A percentile compares a stretch with the other conserved stretches of the same genome.
phyloP scores from a whole-genome alignment of 108 stramenopile genomes.

The Fragilariopsis cylindrus region DNA sequence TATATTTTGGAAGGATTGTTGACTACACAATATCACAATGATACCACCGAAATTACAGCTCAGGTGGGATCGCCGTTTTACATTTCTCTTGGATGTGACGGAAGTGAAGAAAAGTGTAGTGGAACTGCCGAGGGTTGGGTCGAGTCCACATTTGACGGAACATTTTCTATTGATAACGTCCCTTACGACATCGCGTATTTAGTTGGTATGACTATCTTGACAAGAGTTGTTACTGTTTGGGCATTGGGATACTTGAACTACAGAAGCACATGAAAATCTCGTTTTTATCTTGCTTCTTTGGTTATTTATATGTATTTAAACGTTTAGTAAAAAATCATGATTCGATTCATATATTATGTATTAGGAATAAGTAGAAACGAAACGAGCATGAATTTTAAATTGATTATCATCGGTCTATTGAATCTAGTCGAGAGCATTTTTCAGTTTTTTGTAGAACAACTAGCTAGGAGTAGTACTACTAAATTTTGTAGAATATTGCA shows the following conservation, averaged over 20 bases:
- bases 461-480: too few species aligned
- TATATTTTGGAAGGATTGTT: constrained; percentile 65
- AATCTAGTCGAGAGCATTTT: too few species aligned
- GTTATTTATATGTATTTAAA: neutral
- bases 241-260: constrained; percentile 57
- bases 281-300: neutral
- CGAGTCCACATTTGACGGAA: constrained; percentile 49
- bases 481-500: too few species aligned
- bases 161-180: constrained; percentile 49
- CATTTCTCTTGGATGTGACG: constrained; percentile 29
- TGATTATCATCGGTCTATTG: too few species aligned
- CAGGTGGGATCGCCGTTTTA: constrained; percentile 49
- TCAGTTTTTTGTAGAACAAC: too few species aligned
- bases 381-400: too few species aligned
- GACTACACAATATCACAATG: constrained; percentile 52
- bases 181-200: constrained; percentile 52
- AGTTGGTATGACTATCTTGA: constrained; percentile 38
- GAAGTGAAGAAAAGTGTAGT: constrained; percentile 6
- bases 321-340: neutral
- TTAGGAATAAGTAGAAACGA: too few species aligned
- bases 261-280: constrained; percentile 5
- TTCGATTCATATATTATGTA: neutral
- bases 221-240: constrained; percentile 42
- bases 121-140: constrained; percentile 76
- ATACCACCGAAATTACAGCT: constrained; percentile 57